phyloP scores from a whole-genome alignment of 2,329 filamentous ascomycete species.

The Ceratocystis albifundus region DNA sequence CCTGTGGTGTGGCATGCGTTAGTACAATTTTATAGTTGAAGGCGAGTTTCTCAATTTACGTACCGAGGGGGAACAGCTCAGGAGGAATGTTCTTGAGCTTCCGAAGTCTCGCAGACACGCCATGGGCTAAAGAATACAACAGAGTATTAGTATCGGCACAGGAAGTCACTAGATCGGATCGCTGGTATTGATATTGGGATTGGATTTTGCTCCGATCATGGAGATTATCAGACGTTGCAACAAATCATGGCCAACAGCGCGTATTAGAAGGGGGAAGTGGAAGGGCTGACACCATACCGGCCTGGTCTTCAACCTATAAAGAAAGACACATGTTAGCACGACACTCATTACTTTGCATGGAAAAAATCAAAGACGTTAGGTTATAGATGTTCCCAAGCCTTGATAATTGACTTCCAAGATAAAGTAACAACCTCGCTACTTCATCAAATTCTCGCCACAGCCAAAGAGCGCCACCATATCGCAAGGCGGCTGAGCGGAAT shows the following conservation, averaged over 20 bases:
- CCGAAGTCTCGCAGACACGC: constrained; percentile 87
- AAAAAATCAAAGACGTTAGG: not conserved
- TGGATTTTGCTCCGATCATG: not conserved
- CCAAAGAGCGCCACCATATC: not conserved
- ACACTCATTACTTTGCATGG: not conserved
- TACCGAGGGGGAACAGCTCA: constrained; percentile 91
- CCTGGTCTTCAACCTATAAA: constrained; percentile 53
- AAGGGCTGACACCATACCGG: constrained; percentile 41
- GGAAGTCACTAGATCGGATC: not conserved
- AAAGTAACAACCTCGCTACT: constrained; percentile 17
- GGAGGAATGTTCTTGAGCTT: constrained; percentile 80
- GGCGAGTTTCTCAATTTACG: constrained; percentile 23
- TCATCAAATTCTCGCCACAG: constrained; percentile 14
- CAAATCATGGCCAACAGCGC: not conserved
- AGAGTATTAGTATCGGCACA: constrained; percentile 7
- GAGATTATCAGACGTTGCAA: not conserved
- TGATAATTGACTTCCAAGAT: not conserved
- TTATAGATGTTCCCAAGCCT: not conserved
- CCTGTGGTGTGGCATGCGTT: constrained; percentile 40
- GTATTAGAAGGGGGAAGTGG: not conserved
- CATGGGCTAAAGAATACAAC: constrained; percentile 56
- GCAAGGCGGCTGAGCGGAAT: not conserved
- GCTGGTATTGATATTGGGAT: not conserved
- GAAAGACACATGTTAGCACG: constrained; percentile 27
- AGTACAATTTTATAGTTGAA: constrained; percentile 25